Evolutionary conservation across 2,329 filamentous ascomycete genomes (phyloP).

Genomic region (Metarhizium sp.): DNA sequence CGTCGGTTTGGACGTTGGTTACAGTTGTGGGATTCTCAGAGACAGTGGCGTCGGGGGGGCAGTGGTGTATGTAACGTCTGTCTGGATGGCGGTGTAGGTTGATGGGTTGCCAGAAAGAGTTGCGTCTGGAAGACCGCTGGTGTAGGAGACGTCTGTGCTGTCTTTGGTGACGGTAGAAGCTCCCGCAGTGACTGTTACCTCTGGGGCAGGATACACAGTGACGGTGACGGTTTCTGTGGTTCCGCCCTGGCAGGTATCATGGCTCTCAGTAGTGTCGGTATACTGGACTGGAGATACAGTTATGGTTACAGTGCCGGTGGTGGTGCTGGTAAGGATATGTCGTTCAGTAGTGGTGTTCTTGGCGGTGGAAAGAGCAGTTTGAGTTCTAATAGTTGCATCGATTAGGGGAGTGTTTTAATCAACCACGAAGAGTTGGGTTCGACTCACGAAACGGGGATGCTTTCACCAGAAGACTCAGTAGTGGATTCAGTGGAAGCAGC

Average conservation of each 20-base stretch:
- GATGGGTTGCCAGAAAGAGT: slow-evolving; percentile 19
- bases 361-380: slow-evolving; percentile 24
- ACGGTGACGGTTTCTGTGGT: slow-evolving; percentile 6
- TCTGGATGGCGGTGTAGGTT: slow-evolving; percentile 13
- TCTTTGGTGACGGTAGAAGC: slow-evolving; percentile 15
- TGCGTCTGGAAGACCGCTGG: slow-evolving; percentile 14
- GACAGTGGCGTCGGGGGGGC: slow-evolving; percentile 17
- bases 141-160: slow-evolving; percentile 14
- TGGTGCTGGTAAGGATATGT: slow-evolving; percentile 11
- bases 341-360: neutral
- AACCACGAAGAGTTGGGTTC: no score
- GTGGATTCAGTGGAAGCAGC: neutral
- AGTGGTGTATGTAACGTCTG: slow-evolving; percentile 13
- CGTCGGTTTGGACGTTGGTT: slow-evolving; percentile 19
- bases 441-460: slow-evolving; percentile 26
- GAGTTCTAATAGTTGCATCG: slow-evolving; percentile 17
- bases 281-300: slow-evolving; percentile 13
- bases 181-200: slow-evolving; percentile 16
- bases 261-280: slow-evolving; percentile 15
- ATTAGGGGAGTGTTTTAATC: neutral
- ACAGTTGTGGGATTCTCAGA: slow-evolving; percentile 19
- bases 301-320: slow-evolving; percentile 13
- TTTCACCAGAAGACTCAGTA: slow-evolving; percentile 9
- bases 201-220: slow-evolving; percentile 9
- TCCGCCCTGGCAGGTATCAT: slow-evolving; percentile 6